Base-by-base conservation (phyloP, 2,329 filamentous ascomycete species). In the Aspergillus flavus region DNA sequence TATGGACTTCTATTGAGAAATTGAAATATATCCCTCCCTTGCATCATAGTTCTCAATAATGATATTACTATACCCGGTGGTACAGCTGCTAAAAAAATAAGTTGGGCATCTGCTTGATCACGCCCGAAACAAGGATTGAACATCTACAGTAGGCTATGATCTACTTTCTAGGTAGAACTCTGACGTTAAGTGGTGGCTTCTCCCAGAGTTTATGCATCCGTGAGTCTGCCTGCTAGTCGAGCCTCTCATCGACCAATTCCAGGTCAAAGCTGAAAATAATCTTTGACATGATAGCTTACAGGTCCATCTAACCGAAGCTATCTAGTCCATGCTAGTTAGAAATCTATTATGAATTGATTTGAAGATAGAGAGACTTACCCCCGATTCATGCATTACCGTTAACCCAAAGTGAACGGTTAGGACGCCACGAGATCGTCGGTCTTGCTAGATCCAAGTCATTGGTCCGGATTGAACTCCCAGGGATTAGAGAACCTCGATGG, bases 231-330 rank as follows among this genome's bases (percentile, higher is more conserved):
- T 56, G 59, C 68, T 66, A 71, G 28, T 68, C 63, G 11, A 60
- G 32, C 26, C 46, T 55, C 34, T 66, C 62, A 10, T 65, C 57
- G n/a, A 58, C 43, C 21, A 70, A 52, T 41, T 70, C 65, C n/a
- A 70, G 21, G 58, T 73, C 71, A 60, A 71, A 73, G 26, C 65
- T 62, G 62, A 66, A 72, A 3, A 72, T 46, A 41, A 72, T 21
- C 54, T 66, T 68, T 4, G 60, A 52, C 23, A 72, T 16, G 26
- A 69, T 68, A 30, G 68, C 43, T 12, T 67, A 61, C 57, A 73
- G 66, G 58, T 72, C 71, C n/a, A 60, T 58, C 58, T 65, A 68
- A 5, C 68, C 70, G 34, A 67, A 36, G 32, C 62, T 55, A 21
- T 41, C 36, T 14, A 41, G 36, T 4, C 0, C 14, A 41, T 6